Evolutionary conservation across 1,284 basidiomycete genomes (phyloP).

Genomic region (Afroboletus lepidellus): DNA sequence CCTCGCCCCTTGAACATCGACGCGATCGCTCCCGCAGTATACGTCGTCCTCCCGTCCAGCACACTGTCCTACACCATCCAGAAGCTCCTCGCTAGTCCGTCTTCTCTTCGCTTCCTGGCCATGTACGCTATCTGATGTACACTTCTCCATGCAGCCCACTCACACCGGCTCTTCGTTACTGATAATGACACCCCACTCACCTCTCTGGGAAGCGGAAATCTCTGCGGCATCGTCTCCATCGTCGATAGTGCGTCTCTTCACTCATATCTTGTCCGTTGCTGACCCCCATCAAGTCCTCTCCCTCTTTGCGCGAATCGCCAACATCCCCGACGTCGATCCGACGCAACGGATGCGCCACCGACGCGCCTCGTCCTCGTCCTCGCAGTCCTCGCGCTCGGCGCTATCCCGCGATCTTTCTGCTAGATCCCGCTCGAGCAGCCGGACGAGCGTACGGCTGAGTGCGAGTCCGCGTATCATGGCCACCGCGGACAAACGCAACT

Average conservation of each 20-base stretch:
- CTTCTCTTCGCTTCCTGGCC: background rate
- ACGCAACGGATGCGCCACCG: conserved; percentile 71
- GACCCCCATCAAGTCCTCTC: conserved; percentile 56
- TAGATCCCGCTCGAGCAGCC: conserved; percentile 48
- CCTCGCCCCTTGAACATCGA: conserved; percentile 1
- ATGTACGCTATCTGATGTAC: background rate
- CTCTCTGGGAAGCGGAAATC: conserved; percentile 42
- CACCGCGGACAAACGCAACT: conserved; percentile 33
- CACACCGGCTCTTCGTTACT: conserved; percentile 75
- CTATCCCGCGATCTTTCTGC: conserved; percentile 20
- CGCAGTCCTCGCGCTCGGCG: conserved; percentile 37
- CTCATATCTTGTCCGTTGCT: background rate
- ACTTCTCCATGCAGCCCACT: conserved; percentile 50
- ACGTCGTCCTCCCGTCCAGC: conserved; percentile 64
- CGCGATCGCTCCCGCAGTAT: conserved; percentile 45
- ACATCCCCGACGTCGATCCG: conserved; percentile 69
- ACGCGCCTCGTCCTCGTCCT: conserved; percentile 67
- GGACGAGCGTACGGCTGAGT: conserved; percentile 46
- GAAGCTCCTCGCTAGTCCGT: conserved; percentile 75
- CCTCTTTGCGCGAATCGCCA: conserved; percentile 68
- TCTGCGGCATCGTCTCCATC: conserved; percentile 73
- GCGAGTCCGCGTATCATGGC: conserved; percentile 38
- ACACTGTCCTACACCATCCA: conserved; percentile 67
- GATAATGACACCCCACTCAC: conserved; percentile 46
- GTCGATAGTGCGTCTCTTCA: conserved; percentile 58